Evolutionary conservation across 2,329 filamentous ascomycete species (phyloP).

Genomic region (Aspergillus alliaceus): DNA sequence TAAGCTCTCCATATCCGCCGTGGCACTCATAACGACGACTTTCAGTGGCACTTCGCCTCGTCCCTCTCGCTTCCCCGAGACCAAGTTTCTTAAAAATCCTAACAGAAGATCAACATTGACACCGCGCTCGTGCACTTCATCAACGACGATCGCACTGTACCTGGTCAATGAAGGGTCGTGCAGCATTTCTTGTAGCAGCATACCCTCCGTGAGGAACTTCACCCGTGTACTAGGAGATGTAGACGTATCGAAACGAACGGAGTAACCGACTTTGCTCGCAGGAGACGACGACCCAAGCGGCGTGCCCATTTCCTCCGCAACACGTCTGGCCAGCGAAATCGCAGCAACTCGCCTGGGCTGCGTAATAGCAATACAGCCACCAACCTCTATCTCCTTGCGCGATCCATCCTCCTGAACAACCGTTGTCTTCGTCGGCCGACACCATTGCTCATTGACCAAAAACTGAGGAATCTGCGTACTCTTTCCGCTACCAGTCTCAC

Average conservation of each 20-base stretch:
- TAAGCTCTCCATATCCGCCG: slow-evolving; percentile 80
- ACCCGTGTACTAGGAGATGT: slow-evolving; percentile 79
- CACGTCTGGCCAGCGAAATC: slow-evolving; percentile 83
- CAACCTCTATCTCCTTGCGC: slow-evolving; percentile 54
- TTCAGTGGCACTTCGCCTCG: slow-evolving; percentile 76
- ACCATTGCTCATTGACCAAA: slow-evolving; percentile 77
- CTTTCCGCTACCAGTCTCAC: slow-evolving; percentile 95
- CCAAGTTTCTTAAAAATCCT: slow-evolving; percentile 80
- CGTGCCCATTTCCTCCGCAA: slow-evolving; percentile 78
- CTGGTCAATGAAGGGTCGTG: slow-evolving; percentile 77
- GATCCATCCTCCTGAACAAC: slow-evolving; percentile 35
- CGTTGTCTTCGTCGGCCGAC: slow-evolving; percentile 59
- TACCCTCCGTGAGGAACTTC: slow-evolving; percentile 95
- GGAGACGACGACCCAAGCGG: slow-evolving; percentile 60
- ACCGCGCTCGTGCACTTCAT: slow-evolving; percentile 95
- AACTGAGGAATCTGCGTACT: slow-evolving; percentile 96
- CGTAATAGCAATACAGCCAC: slow-evolving; percentile 86
- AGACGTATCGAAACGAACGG: slow-evolving; percentile 88
- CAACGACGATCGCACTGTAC: slow-evolving; percentile 88
- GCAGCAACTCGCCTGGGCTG: slow-evolving; percentile 93
- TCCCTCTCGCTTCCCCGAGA: slow-evolving; percentile 58
- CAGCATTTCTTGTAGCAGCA: slow-evolving; percentile 90
- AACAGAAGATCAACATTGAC: slow-evolving; percentile 90
- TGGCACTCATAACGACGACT: slow-evolving; percentile 95
- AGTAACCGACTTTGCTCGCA: slow-evolving; percentile 77